Evolutionary conservation across 306 rosid species (phyloP).

Genomic region (Abrus pulchellus): DNA sequence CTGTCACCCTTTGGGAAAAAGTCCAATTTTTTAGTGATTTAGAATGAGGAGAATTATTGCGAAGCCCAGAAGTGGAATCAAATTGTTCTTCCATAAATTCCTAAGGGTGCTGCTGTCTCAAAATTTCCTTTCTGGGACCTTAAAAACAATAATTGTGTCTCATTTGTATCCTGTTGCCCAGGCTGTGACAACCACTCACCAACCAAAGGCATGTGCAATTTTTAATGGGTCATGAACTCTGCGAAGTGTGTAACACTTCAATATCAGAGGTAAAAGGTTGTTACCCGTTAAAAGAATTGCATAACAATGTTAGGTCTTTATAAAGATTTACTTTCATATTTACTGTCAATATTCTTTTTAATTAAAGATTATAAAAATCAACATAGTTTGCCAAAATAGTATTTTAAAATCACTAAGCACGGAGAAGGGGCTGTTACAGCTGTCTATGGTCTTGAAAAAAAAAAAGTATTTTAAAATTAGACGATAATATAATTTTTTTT

Average conservation of each 20-base stretch:
- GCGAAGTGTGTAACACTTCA: neutral
- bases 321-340: too few relatives aligned
- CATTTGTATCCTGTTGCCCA: constrained; percentile 20
- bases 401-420: too few relatives aligned
- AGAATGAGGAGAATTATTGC: constrained; percentile 40
- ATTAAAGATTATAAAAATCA: too few relatives aligned
- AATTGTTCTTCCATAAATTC: constrained; percentile 7
- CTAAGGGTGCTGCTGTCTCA: constrained; percentile 9
- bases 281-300: neutral
- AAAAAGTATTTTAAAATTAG: too few relatives aligned
- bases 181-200: constrained; percentile 22
- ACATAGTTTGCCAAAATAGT: too few relatives aligned
- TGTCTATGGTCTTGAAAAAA: too few relatives aligned
- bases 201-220: constrained; percentile 35
- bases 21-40: constrained; percentile 8
- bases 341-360: too few relatives aligned
- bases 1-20: constrained; percentile 14
- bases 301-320: neutral
- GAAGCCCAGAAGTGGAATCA: constrained; percentile 30
- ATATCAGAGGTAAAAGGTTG: neutral
- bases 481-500: too few relatives aligned
- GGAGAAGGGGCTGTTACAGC: too few relatives aligned
- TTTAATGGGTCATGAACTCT: constrained; percentile 11
- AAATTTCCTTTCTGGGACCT: constrained; percentile 26
- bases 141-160: constrained; percentile 27